Evolutionary conservation across 305 asterid species (phyloP), one percentile per base, ranked within the genome.

Genomic region (Fraxinus velutina): DNA sequence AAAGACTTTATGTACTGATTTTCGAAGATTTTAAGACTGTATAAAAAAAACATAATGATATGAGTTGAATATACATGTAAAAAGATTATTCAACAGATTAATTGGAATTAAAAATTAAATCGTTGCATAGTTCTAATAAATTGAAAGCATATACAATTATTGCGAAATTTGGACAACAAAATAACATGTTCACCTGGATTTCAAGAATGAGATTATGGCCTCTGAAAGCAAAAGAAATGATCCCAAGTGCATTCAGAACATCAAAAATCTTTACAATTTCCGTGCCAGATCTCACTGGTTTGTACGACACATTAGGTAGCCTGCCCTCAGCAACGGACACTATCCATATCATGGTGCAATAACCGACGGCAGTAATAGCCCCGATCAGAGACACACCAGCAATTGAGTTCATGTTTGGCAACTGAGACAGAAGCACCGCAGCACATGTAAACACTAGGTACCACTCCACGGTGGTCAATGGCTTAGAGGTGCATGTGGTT

Each of bases 121-220:
- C 66, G 6, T 17, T 17, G 66, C 27, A 55, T 6, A 55, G 24
- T 55, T 55, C 64, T 55, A 55, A 55, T 55, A 19, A 60, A 24
- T 27, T 27, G 12, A 64, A 24, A 64, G 71, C 33, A 64, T n/a
- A 55, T 55, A 50, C 66, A 55, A 19, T 17, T 64, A 64, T 12
- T 64, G 34, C 6, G 19, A 64, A 22, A 24, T 24, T 64, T 21
- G 30, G 30, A 60, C 27, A 60, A 60, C 13, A 19, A 21, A 60
- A n/a, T 5, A 57, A 17, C 68, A 71, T 21, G 30, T 0, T n/a
- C 24, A 92, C 99, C 97, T 95, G 99, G 29, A 95, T 95, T 85
- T 95, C 99, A 37, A 93, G 94, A 33, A 90, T 88, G 90, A 93
- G 97, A 85, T 95, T 95, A 79, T 95, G 99, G 4, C 99, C 99